These are phyloP conservation scores for Phaeosphaeria sp. DNA, from an alignment of 2,329 filamentous ascomycete genomes.

Conservation along the genomic window DNA sequence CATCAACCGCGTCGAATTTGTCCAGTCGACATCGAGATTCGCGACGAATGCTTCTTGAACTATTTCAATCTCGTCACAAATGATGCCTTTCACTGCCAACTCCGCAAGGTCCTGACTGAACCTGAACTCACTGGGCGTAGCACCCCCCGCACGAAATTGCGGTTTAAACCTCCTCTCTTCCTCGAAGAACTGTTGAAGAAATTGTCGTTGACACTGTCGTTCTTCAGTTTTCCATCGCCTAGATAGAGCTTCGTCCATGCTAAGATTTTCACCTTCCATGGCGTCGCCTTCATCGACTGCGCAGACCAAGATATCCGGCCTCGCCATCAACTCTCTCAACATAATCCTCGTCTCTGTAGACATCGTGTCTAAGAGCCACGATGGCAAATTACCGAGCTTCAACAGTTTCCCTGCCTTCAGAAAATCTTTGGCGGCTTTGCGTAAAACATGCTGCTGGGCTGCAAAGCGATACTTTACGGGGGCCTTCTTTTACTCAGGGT, in stretches of 20 bases:
- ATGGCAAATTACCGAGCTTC: not conserved
- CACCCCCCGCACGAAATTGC: not conserved
- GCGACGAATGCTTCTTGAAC: not conserved
- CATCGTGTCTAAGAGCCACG: not conserved
- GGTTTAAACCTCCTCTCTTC: not conserved
- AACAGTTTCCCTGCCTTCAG: not conserved
- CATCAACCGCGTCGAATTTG: not conserved
- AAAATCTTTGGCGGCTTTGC: not conserved
- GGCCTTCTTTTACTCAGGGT: not conserved
- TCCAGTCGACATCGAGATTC: not conserved
- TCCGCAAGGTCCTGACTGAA: not conserved
- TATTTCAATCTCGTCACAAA: not conserved
- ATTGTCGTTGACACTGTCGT: not conserved
- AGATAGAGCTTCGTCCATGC: not conserved
- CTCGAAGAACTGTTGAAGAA: not conserved
- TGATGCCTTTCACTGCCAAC: not conserved
- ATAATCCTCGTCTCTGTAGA: not conserved
- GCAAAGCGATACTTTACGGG: not conserved
- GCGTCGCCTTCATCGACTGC: not conserved
- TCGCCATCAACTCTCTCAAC: not conserved
- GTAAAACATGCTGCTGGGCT: not conserved
- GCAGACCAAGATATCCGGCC: not conserved
- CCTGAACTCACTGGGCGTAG: not conserved
- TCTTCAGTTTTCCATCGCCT: not conserved
- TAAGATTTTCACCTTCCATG: not conserved